phyloP scores from a whole-genome alignment of 768 basidiomycete genomes.

The Terana coerulea region DNA sequence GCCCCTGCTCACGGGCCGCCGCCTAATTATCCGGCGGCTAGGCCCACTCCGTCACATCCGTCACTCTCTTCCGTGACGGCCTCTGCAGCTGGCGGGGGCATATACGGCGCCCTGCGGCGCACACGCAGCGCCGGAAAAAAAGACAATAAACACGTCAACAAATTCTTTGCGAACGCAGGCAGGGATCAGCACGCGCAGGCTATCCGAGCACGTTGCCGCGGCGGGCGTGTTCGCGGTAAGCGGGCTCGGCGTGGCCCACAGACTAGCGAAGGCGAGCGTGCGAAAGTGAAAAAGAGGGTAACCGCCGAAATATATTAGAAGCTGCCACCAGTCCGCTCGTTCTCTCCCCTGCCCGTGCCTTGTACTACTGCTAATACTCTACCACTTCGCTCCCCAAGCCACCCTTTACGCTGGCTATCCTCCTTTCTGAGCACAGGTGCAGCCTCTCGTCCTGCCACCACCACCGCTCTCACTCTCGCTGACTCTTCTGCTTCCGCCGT shows the following conservation, averaged over 20 bases:
- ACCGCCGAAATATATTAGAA: slow-evolving; percentile 23
- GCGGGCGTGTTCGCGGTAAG: slow-evolving; percentile 10
- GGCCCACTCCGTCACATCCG: no score
- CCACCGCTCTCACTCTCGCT: slow-evolving; percentile 2
- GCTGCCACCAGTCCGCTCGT: slow-evolving; percentile 8
- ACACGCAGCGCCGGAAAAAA: neutral
- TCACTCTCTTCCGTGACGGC: neutral
- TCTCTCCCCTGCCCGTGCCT: slow-evolving; percentile 22
- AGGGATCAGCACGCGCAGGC: no score
- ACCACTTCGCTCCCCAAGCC: slow-evolving; percentile 17
- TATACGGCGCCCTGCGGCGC: neutral
- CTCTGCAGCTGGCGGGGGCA: neutral
- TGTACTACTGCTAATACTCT: slow-evolving; percentile 31
- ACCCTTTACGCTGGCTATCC: slow-evolving; percentile 23
- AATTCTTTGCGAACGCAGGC: no score
- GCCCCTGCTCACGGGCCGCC: neutral
- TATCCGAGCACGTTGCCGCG: neutral
- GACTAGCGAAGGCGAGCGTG: slow-evolving; percentile 12
- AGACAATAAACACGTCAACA: neutral
- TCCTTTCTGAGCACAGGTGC: slow-evolving; percentile 23
- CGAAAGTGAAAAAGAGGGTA: slow-evolving; percentile 25
- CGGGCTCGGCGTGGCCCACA: slow-evolving; percentile 18
- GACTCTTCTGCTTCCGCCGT: neutral
- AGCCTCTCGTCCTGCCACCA: neutral
- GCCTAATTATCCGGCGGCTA: neutral